Evolutionary conservation across 176 grass and related monocot genomes (phyloP), one percentile per base, ranked within the genome.

Genomic region (Oryza glaberrima): DNA sequence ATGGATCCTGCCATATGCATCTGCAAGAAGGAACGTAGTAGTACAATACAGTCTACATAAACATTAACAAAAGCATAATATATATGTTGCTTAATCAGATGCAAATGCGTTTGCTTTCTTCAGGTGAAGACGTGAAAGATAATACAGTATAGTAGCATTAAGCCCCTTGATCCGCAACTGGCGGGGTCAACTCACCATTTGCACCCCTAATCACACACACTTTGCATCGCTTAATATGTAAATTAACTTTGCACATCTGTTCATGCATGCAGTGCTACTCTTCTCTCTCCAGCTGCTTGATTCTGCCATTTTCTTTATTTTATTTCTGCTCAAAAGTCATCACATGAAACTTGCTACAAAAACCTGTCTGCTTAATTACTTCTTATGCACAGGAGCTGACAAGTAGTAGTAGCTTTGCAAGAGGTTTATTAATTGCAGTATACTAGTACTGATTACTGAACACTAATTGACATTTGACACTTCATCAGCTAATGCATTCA

Each of bases 401-500:
- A 58, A 25, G 34, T 61, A 61, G 51, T 52, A 19, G 51, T 61
- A 51, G 9, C 80, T 43, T 40, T 61, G 19, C 68, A 20, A 40
- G 15, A 56, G 48, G 4, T 51, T 80, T 79, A 44, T 49, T 70
- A 28, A 41, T 41, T 41, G 40, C 71, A 49, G 7, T 73, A 15
- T 41, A 41, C 40, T 2, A 32, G 30, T 32, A 76, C 16, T 76
- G 73, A 44, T 47, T 16, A 25, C 82, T 14, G 45, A 56, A 51
- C 46, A 17, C 12, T 61, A 44, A 41, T 26, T 15, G 60, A 77
- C 19, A 68, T 9, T 75, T 63, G 72, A 47, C 11, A 47, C 13
- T 49, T 49, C 82, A 85, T 83, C 63, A 4, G 47, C 61, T 10
- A 75, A 87, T 83, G 69, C n/a, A 85, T 82, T 75, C 17, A 68